Evolutionary conservation across 73 alveolate species (phyloP), one percentile per base, ranked within the genome.

Genomic region (Urostyla sp.): DNA sequence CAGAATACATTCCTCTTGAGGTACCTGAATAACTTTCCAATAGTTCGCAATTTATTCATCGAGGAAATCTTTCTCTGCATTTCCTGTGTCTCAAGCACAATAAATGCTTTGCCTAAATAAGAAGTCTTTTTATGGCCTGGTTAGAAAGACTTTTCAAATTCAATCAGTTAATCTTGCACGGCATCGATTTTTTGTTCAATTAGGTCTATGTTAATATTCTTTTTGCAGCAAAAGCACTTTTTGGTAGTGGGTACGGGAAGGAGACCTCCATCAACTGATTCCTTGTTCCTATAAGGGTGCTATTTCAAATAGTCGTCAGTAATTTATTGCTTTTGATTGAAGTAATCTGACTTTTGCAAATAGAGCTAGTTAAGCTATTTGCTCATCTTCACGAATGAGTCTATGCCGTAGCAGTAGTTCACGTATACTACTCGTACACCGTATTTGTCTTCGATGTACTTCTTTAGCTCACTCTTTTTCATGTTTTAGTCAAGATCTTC

Each of bases 61-160:
- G n/a, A n/a, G n/a, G n/a, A n/a, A n/a, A n/a, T n/a, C n/a, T n/a
- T n/a, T n/a, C n/a, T n/a, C n/a, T n/a, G n/a, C n/a, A n/a, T n/a
- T n/a, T n/a, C n/a, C 30, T 59, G 35, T 2, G 57, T 59, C 57
- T 59, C 20, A 15, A 59, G 30, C n/a, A 59, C 27, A 5, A 59
- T 59, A 59, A 59, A 59, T 28, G 76, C 76, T 13, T 52, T 59
- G 7, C 76, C 76, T 13, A 59, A 35, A 59, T 59, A 59, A 31
- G 28, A 21, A 13, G 45, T 27, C 35, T 43, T 55, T 45, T 69
- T 48, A 5, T 54, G 45, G 20, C 67, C 69, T 8, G 84, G 69
- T 11, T 52, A 52, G 3, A 59, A 34, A 34, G 32, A 35, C 10
- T 23, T 3, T 7, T 59, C 76, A 36, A 59, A 59, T n/a, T 59